A percentile compares a stretch with the other conserved stretches of the same genome.
phyloP scores from a whole-genome alignment of 306 rosid genomes.

The Neltuma alba region DNA sequence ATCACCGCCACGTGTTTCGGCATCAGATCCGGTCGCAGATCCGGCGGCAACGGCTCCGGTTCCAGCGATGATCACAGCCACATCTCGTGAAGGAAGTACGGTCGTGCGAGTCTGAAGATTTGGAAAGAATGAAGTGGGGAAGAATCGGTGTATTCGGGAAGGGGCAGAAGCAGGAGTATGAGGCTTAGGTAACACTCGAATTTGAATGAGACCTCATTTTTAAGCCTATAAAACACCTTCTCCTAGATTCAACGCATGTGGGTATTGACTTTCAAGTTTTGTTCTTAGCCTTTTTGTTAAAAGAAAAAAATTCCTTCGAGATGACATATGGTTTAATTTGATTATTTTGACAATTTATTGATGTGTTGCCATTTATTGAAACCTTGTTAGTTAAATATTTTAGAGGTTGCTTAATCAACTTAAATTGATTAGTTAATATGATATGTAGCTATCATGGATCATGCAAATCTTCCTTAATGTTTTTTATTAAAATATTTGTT shows the following conservation, averaged over 20 bases:
- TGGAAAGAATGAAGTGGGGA: neutral
- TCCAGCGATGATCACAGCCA: neutral
- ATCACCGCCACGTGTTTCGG: constrained; percentile 35
- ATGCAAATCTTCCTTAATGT: neutral
- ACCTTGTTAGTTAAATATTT: neutral
- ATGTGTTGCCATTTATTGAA: neutral
- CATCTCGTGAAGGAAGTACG: neutral
- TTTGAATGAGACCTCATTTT: no score
- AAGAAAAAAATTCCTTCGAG: no score
- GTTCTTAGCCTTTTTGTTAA: no score
- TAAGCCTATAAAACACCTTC: no score
- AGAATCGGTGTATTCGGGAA: constrained; percentile 25
- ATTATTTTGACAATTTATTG: neutral
- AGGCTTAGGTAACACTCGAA: neutral
- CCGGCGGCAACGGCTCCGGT: constrained; percentile 46
- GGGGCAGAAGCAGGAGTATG: neutral
- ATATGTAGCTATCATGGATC: neutral
- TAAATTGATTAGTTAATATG: neutral
- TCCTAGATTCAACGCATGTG: neutral
- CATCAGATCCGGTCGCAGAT: constrained; percentile 53
- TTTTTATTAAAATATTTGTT: no score
- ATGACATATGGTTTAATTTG: neutral
- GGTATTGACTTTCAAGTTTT: no score
- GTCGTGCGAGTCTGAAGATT: neutral
- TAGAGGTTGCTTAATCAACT: neutral